Evolutionary conservation across 2,329 filamentous ascomycete genomes (phyloP).

Genomic region (Apiospora rasikravindrae): DNA sequence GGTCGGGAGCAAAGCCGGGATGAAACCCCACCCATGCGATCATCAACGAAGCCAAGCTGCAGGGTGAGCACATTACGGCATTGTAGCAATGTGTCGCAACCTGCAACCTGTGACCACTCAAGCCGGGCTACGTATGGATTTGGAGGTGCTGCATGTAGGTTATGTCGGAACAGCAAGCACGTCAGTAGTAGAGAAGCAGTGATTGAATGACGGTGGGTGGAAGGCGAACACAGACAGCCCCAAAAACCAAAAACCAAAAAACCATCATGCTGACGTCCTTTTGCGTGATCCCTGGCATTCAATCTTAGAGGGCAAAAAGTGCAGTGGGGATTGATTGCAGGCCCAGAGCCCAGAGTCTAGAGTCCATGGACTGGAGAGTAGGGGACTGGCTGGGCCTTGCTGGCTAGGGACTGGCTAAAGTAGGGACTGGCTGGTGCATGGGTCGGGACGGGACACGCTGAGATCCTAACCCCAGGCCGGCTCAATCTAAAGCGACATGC

Average conservation of each 20-base stretch:
- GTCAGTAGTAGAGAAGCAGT: background rate
- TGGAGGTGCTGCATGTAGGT: background rate
- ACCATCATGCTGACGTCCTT: background rate
- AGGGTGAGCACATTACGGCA: too few species aligned
- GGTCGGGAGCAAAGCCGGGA: background rate
- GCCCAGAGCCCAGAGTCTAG: background rate
- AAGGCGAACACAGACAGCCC: background rate
- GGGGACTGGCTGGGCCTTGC: background rate
- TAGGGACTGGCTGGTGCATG: background rate
- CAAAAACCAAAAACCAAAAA: background rate
- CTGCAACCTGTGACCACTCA: background rate
- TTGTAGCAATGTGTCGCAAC: background rate
- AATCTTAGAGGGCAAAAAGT: background rate
- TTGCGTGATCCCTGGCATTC: background rate
- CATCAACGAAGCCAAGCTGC: slow-evolving; percentile 7
- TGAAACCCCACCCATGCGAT: slow-evolving; percentile 7
- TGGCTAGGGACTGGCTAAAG: too few species aligned
- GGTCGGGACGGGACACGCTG: slow-evolving; percentile 1
- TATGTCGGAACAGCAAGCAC: background rate
- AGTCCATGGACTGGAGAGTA: background rate
- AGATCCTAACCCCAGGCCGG: background rate
- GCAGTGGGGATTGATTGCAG: background rate
- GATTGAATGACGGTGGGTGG: background rate
- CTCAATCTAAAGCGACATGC: slow-evolving; percentile 6
- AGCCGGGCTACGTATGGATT: background rate